Evolutionary conservation across 2,329 filamentous ascomycete species (phyloP).

Genomic region (Diaporthe amygdali): DNA sequence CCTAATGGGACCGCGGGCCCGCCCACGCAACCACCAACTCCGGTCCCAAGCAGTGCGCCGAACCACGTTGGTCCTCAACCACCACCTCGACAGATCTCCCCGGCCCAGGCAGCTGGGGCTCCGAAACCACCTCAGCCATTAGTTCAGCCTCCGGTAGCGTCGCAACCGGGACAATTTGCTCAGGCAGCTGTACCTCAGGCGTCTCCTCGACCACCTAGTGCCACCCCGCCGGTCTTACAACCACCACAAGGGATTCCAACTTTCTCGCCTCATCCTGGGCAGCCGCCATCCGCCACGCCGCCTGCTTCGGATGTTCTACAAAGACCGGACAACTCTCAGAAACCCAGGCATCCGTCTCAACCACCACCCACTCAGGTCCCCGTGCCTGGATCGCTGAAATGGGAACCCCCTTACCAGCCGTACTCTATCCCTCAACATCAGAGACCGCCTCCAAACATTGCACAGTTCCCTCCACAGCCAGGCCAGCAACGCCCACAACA

Average conservation of each 20-base stretch:
- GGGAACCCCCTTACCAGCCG: slow-evolving; percentile 48
- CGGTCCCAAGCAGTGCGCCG: slow-evolving; percentile 14
- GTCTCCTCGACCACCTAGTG: slow-evolving; percentile 12
- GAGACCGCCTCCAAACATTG: slow-evolving; percentile 1
- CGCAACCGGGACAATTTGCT: slow-evolving; percentile 2
- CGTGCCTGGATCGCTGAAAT: slow-evolving; percentile 41
- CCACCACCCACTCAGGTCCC: slow-evolving; percentile 32
- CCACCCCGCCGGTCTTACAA: slow-evolving; percentile 42
- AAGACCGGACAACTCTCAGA: slow-evolving; percentile 37
- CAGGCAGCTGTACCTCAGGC: slow-evolving; percentile 9
- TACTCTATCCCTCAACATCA: slow-evolving; percentile 27
- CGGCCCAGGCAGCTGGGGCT: slow-evolving; percentile 9
- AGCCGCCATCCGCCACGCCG: slow-evolving; percentile 32
- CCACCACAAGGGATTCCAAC: slow-evolving; percentile 42
- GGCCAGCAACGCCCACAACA: slow-evolving; percentile 17
- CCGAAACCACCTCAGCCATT: slow-evolving; percentile 17
- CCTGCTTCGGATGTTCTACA: slow-evolving; percentile 37
- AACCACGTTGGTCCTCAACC: neutral
- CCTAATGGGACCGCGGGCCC: slow-evolving; percentile 24
- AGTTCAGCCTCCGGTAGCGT: neutral
- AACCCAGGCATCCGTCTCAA: slow-evolving; percentile 34
- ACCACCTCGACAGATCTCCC: slow-evolving; percentile 6
- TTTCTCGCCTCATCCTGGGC: slow-evolving; percentile 34
- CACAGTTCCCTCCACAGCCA: slow-evolving; percentile 19
- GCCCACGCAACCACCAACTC: slow-evolving; percentile 10